Evolutionary conservation across 495 filamentous ascomycete genomes (phyloP).

Genomic region (Neurospora discreta): DNA sequence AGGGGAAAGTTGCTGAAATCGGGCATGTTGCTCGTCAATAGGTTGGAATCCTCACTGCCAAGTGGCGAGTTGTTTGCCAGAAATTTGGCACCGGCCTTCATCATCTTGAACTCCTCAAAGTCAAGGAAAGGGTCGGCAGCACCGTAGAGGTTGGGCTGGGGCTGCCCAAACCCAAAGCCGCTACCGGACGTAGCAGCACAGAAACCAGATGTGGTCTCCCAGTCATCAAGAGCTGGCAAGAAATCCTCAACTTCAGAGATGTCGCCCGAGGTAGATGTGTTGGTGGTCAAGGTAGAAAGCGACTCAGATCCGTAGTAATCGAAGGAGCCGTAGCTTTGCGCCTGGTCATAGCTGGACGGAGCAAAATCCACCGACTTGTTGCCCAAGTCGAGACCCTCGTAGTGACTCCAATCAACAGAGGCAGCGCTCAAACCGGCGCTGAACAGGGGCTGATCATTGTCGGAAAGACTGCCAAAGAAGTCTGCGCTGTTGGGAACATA

Average conservation of each 20-base stretch:
- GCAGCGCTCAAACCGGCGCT: constrained; percentile 53
- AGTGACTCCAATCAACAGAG: constrained; percentile 65
- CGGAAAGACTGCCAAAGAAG: constrained; percentile 41
- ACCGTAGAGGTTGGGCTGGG: constrained; percentile 40
- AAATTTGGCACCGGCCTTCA: constrained; percentile 38
- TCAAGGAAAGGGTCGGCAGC: constrained; percentile 47
- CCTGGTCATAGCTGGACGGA: constrained; percentile 56
- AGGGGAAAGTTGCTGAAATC: constrained; percentile 14
- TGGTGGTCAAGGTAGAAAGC: constrained; percentile 39
- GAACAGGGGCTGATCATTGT: constrained; percentile 54
- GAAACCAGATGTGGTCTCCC: constrained; percentile 40
- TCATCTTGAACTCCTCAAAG: constrained; percentile 42
- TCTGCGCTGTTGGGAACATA: constrained; percentile 43
- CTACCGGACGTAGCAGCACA: constrained; percentile 37
- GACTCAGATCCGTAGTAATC: constrained; percentile 46
- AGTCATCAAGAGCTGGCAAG: constrained; percentile 43
- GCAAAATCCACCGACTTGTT: constrained; percentile 39
- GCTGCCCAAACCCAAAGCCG: constrained; percentile 39
- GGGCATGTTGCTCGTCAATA: constrained; percentile 10
- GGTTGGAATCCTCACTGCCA: constrained; percentile 23
- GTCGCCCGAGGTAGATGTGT: constrained; percentile 65
- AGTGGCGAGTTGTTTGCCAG: constrained; percentile 25
- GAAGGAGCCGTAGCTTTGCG: constrained; percentile 57
- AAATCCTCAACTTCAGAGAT: constrained; percentile 65
- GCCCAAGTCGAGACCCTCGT: constrained; percentile 49